Base-by-base conservation (phyloP, 192 early-diverging fungal genomes). In the Backusella sp. region DNA sequence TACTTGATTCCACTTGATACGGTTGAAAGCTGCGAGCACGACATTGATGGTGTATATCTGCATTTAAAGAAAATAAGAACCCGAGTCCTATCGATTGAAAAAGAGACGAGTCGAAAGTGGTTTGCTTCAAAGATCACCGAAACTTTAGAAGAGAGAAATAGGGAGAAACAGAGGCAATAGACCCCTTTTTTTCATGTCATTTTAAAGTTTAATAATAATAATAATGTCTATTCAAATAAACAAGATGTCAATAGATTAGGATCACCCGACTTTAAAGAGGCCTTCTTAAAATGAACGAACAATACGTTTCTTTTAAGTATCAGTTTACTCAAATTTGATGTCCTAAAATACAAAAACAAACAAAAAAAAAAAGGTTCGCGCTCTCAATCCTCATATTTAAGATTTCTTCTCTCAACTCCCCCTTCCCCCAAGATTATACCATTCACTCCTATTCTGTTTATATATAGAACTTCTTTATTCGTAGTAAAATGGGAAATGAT, bases 1-100 rank as follows among this genome's bases (percentile, higher is more conserved):
- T 77, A 73, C 56, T 28, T 66, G 32, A 21, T 75, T 32, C 73
- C 44, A 15, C 59, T 79, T 15, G 77, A 79, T 39, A 19, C 14
- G 6, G 19, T 79, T 6, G 49, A 62, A 23, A 44, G 37, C 4
- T 44, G 59, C 15, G 28, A 68, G 8, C 21, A 14, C 12, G 28
- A 6, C 2, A 5, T 14, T 14, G 68, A 70, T 30, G 44, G 46
- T 4, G 42, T 76, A 1, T 35, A 34, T n/a, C 69, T 76, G 34
- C 19, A 76, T 53, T 28, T 70, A 9, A 53, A 53, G 26, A 66
- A 66, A 66, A 14, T 26, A 14, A 44, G 36, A 12, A 67, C 73
- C 2, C 21, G 30, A 12, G 41, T 44, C 7, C 23, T 74, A 30
- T 37, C 73, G 66, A 44, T 74, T 7, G 37, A 66, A 42, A 39